Percentiles rank a stretch among this genome's conserved stretches.
Evolutionary conservation across 257 asterid genomes (phyloP).

Genomic region (Penstemon eatonii): DNA sequence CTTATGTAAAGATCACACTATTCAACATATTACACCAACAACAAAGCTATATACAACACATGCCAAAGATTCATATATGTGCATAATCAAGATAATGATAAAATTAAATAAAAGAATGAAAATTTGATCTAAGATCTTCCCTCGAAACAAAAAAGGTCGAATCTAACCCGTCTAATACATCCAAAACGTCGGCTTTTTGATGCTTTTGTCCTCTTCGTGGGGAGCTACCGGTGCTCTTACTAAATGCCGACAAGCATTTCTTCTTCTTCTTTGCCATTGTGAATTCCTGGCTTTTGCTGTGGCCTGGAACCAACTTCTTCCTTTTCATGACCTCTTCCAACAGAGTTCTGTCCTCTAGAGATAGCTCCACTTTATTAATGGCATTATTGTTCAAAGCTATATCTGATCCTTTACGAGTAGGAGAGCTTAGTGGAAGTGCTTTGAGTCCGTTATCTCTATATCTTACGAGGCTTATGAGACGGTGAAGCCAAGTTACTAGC

Average conservation of each 20-base stretch:
- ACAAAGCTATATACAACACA: conserved; percentile 15
- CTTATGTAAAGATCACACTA: not conserved
- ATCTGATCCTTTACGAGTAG: conserved; percentile 37
- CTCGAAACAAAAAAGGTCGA: conserved; percentile 31
- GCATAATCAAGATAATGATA: too few relatives aligned
- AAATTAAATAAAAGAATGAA: conserved; percentile 29
- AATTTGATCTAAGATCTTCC: conserved; percentile 11
- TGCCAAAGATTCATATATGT: too few relatives aligned
- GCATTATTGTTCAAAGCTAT: conserved; percentile 10
- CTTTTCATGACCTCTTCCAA: conserved; percentile 74
- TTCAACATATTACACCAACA: not conserved
- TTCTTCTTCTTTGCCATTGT: conserved; percentile 31
- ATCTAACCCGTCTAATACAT: conserved; percentile 54
- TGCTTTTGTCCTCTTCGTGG: conserved; percentile 37
- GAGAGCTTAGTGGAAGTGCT: conserved; percentile 34
- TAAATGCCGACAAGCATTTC: conserved; percentile 34
- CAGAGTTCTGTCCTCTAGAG: conserved; percentile 66
- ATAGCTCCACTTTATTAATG: conserved; percentile 39
- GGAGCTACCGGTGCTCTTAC: conserved; percentile 60
- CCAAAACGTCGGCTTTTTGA: conserved; percentile 46
- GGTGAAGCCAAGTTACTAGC: conserved; percentile 58
- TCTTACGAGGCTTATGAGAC: conserved; percentile 46
- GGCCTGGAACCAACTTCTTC: conserved; percentile 53
- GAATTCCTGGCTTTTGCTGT: conserved; percentile 85
- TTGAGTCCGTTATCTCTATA: conserved; percentile 41